A percentile compares a stretch with the other conserved stretches of the same genome.
phyloP scores from a whole-genome alignment of 1,284 basidiomycete genomes.

The Pulveroboletus ridleyi region DNA sequence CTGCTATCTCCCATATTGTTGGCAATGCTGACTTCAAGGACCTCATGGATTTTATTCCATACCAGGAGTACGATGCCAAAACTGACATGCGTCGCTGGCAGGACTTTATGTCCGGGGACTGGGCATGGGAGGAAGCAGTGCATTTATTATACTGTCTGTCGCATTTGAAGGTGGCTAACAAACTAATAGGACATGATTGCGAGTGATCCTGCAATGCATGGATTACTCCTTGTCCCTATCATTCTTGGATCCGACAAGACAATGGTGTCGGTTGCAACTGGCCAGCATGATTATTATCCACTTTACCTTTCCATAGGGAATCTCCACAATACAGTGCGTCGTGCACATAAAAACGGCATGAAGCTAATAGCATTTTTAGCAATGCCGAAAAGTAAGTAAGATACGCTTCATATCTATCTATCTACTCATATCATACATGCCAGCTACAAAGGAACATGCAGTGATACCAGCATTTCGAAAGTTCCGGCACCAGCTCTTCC shows the following conservation, averaged over 20 bases:
- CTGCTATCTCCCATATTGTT: neutral
- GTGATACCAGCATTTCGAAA: conserved; percentile 13
- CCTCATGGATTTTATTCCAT: neutral
- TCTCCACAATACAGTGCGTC: neutral
- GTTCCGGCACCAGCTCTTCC: conserved; percentile 21
- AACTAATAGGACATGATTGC: too few relatives aligned
- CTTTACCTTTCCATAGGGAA: neutral
- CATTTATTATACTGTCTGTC: too few relatives aligned
- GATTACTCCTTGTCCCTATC: neutral
- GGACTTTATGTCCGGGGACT: neutral
- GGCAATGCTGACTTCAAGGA: neutral
- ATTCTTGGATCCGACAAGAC: neutral
- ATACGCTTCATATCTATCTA: neutral
- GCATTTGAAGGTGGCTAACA: too few relatives aligned
- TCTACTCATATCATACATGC: too few relatives aligned
- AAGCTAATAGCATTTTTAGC: neutral
- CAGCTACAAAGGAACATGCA: conserved; percentile 6
- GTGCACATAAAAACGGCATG: neutral
- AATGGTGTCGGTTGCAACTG: neutral
- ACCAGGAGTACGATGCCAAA: neutral
- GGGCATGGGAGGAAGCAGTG: neutral
- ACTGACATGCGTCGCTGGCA: neutral
- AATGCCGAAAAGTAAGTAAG: neutral
- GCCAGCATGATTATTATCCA: neutral
- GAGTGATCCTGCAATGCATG: neutral